These are phyloP conservation scores for Alternaria sp. DNA, from an alignment of 2,329 filamentous ascomycete genomes.

Conservation along the genomic window DNA sequence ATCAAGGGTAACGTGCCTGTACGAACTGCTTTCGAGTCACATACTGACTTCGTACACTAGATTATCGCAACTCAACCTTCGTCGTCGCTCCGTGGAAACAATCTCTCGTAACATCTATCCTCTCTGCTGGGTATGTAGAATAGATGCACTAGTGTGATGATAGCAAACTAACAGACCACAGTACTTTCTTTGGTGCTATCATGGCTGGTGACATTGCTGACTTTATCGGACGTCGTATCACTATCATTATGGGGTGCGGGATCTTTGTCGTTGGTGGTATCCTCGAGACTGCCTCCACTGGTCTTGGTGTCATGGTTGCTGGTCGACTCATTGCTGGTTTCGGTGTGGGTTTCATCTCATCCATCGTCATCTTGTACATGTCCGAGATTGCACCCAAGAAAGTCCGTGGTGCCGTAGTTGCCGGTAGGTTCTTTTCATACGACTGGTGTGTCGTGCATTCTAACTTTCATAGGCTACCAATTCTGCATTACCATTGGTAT, in stretches of 20 bases:
- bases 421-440: constrained; percentile 41
- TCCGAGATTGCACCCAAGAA: constrained; percentile 76
- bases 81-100: constrained; percentile 50
- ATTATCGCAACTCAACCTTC: constrained; percentile 64
- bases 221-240: constrained; percentile 69
- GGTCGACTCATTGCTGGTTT: constrained; percentile 78
- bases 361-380: constrained; percentile 75
- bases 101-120: constrained; percentile 75
- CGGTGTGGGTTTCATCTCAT: constrained; percentile 76
- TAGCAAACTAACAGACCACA: constrained; percentile 2
- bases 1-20: constrained; percentile 14
- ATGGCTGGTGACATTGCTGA: constrained; percentile 67
- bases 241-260: constrained; percentile 67
- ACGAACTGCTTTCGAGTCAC: too few species aligned
- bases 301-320: constrained; percentile 70
- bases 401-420: constrained; percentile 79
- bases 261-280: constrained; percentile 67
- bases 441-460: neutral
- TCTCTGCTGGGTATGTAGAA: constrained; percentile 64
- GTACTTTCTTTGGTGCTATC: constrained; percentile 79
- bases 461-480: constrained; percentile 64
- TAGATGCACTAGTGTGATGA: neutral
- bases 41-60: constrained; percentile 39
- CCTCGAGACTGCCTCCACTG: constrained; percentile 67
- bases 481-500: constrained; percentile 85